Conservation (phyloP, 2,329 filamentous ascomycete genomes). For the Xylaria sp. region DNA sequence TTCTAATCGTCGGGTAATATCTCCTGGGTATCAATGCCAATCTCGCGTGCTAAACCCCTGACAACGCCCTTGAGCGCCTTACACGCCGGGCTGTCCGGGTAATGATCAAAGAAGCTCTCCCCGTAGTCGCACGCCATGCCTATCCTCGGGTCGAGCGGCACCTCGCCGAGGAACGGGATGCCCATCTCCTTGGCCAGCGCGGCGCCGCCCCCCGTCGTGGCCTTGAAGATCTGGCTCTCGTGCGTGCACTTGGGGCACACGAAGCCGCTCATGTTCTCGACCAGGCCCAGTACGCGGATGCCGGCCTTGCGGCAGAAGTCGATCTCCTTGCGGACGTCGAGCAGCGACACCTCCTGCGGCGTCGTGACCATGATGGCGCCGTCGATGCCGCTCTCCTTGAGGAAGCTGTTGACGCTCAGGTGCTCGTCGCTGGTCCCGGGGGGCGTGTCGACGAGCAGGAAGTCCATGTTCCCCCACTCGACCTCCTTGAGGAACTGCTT, state of each 20-base stretch:
- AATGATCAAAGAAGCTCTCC: conserved; percentile 94
- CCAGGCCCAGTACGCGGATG: conserved; percentile 83
- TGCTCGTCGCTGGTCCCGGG: conserved; percentile 96
- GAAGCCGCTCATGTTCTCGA: conserved; percentile 98
- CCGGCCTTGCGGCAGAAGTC: conserved; percentile 96
- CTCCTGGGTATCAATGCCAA: conserved; percentile 63
- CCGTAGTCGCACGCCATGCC: conserved; percentile 97
- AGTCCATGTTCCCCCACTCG: conserved; percentile 95
- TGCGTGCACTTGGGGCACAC: conserved; percentile 92
- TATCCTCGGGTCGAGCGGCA: conserved; percentile 90
- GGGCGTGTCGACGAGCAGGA: conserved; percentile 90
- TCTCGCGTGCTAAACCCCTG: conserved; percentile 65
- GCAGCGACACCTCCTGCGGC: conserved; percentile 87
- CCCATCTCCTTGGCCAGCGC: conserved; percentile 82
- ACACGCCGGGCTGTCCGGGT: conserved; percentile 90
- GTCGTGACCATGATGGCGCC: conserved; percentile 93
- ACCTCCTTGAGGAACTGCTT: conserved; percentile 98
- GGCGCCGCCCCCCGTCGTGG: conserved; percentile 85
- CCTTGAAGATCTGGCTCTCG: conserved; percentile 81
- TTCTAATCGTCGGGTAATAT: conserved; percentile 49
- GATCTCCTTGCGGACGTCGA: conserved; percentile 96
- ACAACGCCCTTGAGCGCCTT: conserved; percentile 81
- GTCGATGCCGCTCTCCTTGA: conserved; percentile 90
- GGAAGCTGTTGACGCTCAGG: conserved; percentile 85
- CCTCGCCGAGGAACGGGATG: conserved; percentile 85